phyloP scores from a whole-genome alignment of 208 protist species.

The Herpetomonas tarakana region DNA sequence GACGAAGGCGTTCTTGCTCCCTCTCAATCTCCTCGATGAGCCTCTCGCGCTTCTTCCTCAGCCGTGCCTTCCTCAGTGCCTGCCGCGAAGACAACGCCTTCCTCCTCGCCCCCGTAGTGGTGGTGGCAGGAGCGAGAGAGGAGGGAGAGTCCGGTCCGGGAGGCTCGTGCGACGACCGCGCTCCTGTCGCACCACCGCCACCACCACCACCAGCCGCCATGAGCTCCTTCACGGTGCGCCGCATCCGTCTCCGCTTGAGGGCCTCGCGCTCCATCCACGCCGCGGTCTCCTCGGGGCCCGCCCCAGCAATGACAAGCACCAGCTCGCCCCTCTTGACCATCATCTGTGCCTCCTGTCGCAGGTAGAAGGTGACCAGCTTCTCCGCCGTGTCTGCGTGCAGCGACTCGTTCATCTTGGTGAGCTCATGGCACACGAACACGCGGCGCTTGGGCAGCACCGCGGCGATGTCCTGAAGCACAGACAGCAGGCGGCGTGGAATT shows the following conservation, averaged over 20 bases:
- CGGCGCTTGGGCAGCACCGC: constrained; percentile 60
- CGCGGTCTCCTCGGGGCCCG: constrained; percentile 52
- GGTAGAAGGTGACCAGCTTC: constrained; percentile 70
- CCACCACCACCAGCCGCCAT: constrained; percentile 6
- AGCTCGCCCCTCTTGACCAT: constrained; percentile 80
- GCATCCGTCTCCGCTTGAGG: constrained; percentile 50
- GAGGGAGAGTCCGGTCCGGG: not conserved
- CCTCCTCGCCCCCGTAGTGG: too few species aligned
- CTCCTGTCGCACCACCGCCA: too few species aligned
- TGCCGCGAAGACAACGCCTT: not conserved
- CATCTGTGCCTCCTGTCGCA: constrained; percentile 57
- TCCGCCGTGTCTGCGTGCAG: constrained; percentile 80
- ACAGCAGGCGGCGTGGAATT: constrained; percentile 71
- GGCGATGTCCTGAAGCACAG: constrained; percentile 82
- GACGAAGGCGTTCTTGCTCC: constrained; percentile 72
- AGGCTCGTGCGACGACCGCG: not conserved
- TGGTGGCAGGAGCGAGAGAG: too few species aligned
- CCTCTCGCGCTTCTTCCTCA: constrained; percentile 23
- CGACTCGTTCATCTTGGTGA: constrained; percentile 91
- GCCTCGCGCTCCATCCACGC: constrained; percentile 55
- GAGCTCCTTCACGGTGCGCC: constrained; percentile 36
- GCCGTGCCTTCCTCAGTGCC: constrained; percentile 16
- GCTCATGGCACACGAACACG: constrained; percentile 80
- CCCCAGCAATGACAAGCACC: constrained; percentile 76
- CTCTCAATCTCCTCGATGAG: constrained; percentile 69